phyloP scores from a whole-genome alignment of 495 filamentous ascomycete genomes.

The Lophiotrema nucula region DNA sequence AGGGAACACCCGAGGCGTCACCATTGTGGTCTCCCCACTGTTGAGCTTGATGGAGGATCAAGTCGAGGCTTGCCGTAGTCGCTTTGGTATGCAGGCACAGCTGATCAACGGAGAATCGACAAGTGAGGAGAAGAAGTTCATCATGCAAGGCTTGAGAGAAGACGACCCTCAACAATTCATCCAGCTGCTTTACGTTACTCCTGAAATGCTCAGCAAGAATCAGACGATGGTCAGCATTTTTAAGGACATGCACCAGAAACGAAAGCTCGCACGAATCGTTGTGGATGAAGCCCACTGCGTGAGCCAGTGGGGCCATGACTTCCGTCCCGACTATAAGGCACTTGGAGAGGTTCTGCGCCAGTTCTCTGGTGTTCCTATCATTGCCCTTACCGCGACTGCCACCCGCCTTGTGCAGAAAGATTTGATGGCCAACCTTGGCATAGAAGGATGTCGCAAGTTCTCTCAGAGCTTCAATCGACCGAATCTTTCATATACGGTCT shows the following conservation, averaged over 20 bases:
- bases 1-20: conserved; percentile 80
- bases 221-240: conserved; percentile 59
- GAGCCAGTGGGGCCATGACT: conserved; percentile 98
- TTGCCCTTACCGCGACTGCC: conserved; percentile 93
- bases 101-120: conserved; percentile 73
- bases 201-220: conserved; percentile 91
- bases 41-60: conserved; percentile 97
- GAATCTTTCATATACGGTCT: conserved; percentile 85
- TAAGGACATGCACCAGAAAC: conserved; percentile 58
- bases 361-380: conserved; percentile 77
- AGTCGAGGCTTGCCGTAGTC: conserved; percentile 70
- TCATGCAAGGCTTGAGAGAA: conserved; percentile 61
- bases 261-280: conserved; percentile 81
- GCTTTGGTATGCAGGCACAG: conserved; percentile 71
- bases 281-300: conserved; percentile 99
- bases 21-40: conserved; percentile 90
- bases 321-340: conserved; percentile 91
- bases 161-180: conserved; percentile 63
- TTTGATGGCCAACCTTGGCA: conserved; percentile 81
- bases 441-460: conserved; percentile 72
- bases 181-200: conserved; percentile 89
- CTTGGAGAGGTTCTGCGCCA: conserved; percentile 67
- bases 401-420: conserved; percentile 89
- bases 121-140: conserved; percentile 53
- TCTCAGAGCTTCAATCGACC: conserved; percentile 91